These are phyloP conservation scores for Metarhizium guizhouense DNA, from an alignment of 2,329 filamentous ascomycete genomes.

Conservation along the genomic window DNA sequence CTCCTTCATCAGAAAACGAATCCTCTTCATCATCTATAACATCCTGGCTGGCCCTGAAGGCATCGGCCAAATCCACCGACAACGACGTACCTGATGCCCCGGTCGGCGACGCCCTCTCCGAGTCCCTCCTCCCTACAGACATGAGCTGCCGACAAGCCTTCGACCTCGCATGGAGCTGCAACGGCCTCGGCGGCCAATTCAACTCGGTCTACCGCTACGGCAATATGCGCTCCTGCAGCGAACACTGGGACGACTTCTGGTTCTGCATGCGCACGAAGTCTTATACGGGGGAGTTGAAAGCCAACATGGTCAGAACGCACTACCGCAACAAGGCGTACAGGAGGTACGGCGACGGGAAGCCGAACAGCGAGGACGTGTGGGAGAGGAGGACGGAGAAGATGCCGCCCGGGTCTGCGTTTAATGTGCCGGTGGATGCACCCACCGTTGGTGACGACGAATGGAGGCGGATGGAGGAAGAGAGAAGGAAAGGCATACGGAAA, in stretches of 20 bases:
- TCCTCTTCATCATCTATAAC: constrained; percentile 19
- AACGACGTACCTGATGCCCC: constrained; percentile 15
- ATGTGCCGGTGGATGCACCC: constrained; percentile 27
- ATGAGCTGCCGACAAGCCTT: constrained; percentile 90
- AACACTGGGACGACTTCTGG: constrained; percentile 92
- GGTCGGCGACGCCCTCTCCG: constrained; percentile 40
- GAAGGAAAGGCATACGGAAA: constrained; percentile 26
- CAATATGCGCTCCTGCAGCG: constrained; percentile 62
- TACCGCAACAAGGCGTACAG: constrained; percentile 57
- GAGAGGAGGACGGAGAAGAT: constrained; percentile 58
- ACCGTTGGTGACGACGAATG: constrained; percentile 35
- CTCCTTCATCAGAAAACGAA: constrained; percentile 18
- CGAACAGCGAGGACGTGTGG: constrained; percentile 89
- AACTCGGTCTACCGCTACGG: constrained; percentile 87
- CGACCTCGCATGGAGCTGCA: constrained; percentile 90
- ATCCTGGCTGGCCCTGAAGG: constrained; percentile 26
- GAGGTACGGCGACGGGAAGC: constrained; percentile 52
- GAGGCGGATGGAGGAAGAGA: constrained; percentile 23
- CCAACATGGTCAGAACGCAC: constrained; percentile 53
- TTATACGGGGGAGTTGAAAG: constrained; percentile 49
- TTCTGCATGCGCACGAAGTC: constrained; percentile 86
- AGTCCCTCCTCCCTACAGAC: constrained; percentile 64
- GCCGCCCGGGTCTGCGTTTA: constrained; percentile 36
- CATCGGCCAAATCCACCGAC: constrained; percentile 16
- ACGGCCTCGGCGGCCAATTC: constrained; percentile 84